Evolutionary conservation across 2,329 filamentous ascomycete species (phyloP).

Genomic region (Ophiosphaerella korrae): DNA sequence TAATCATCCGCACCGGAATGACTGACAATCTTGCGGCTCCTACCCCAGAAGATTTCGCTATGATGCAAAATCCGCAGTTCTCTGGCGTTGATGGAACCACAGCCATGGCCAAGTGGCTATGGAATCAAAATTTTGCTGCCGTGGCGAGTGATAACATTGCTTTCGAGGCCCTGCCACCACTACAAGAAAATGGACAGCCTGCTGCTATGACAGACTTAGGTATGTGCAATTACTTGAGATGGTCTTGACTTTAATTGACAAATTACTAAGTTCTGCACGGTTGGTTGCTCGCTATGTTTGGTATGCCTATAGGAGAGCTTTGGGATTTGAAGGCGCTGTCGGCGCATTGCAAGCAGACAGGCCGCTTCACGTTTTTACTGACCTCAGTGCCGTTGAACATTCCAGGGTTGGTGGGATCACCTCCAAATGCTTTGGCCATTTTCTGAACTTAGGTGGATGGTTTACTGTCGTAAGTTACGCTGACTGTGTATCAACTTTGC

Average conservation of each 20-base stretch:
- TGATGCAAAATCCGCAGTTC: slow-evolving; percentile 9
- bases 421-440: slow-evolving; percentile 21
- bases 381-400: slow-evolving; percentile 61
- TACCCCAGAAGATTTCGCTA: slow-evolving; percentile 11
- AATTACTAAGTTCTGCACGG: slow-evolving; percentile 19
- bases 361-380: slow-evolving; percentile 51
- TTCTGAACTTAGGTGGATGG: slow-evolving; percentile 2
- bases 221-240: neutral
- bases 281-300: slow-evolving; percentile 34
- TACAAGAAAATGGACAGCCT: slow-evolving; percentile 13
- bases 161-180: slow-evolving; percentile 60
- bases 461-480: too few species aligned
- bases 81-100: slow-evolving; percentile 11
- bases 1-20: slow-evolving; percentile 25
- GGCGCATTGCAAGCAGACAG: slow-evolving; percentile 32
- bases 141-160: slow-evolving; percentile 65
- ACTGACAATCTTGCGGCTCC: slow-evolving; percentile 9
- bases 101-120: slow-evolving; percentile 65
- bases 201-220: slow-evolving; percentile 3
- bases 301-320: slow-evolving; percentile 37
- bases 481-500: too few species aligned
- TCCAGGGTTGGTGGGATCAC: slow-evolving; percentile 17
- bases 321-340: slow-evolving; percentile 40
- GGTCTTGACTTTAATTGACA: neutral
- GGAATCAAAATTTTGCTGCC: slow-evolving; percentile 66